These are phyloP conservation scores for Jamesozyma piceae DNA, from an alignment of 805 yeast species.

Conservation along the genomic window DNA sequence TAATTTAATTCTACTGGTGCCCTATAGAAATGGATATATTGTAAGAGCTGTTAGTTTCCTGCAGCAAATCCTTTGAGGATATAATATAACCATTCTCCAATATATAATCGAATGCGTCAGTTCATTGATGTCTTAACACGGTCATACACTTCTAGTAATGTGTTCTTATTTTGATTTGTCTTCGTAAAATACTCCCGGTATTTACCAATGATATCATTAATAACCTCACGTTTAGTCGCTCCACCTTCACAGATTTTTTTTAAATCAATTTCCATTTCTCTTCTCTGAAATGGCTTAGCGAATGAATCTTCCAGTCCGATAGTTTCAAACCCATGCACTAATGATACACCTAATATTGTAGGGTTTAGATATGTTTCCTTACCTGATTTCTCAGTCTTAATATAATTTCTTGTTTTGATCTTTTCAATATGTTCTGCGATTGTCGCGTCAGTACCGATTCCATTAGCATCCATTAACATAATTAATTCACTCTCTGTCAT, in stretches of 20 bases:
- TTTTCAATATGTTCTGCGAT: slow-evolving; percentile 95
- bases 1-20: too few relatives aligned
- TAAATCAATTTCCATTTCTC: slow-evolving; percentile 60
- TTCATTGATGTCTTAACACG: slow-evolving; percentile 10
- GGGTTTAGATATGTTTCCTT: slow-evolving; percentile 52
- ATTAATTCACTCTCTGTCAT: slow-evolving; percentile 90
- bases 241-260: slow-evolving; percentile 60
- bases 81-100: too few relatives aligned
- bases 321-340: slow-evolving; percentile 79
- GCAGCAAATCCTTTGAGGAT: too few relatives aligned
- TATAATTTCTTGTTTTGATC: slow-evolving; percentile 58
- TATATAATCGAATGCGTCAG: too few relatives aligned
- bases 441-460: slow-evolving; percentile 98
- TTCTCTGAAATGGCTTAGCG: slow-evolving; percentile 82
- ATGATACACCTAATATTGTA: slow-evolving; percentile 71
- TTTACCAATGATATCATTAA: slow-evolving; percentile 42
- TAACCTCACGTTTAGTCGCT: slow-evolving; percentile 43
- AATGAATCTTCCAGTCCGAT: slow-evolving; percentile 67
- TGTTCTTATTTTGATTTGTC: slow-evolving; percentile 22
- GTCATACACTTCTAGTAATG: slow-evolving; percentile 25
- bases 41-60: too few relatives aligned
- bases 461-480: slow-evolving; percentile 90
- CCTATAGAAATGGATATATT: too few relatives aligned
- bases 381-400: slow-evolving; percentile 36
- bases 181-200: slow-evolving; percentile 43